Conservation (phyloP, 257 asterid genomes). For the Solanum etuberosum region DNA sequence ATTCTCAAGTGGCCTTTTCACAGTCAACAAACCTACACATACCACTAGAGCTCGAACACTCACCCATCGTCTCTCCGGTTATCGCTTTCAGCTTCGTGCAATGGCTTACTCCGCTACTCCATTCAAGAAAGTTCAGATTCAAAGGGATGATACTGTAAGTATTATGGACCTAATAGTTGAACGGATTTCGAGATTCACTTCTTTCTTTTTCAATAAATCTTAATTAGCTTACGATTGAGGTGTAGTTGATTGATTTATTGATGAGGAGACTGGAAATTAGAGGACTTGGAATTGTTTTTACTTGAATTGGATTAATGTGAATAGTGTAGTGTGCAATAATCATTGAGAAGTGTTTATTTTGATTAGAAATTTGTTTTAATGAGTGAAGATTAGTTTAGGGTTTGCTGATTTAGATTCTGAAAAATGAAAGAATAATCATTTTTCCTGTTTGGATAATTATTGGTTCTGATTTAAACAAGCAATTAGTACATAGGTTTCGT, state of each 20-base stretch:
- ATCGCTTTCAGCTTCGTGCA: conserved; percentile 36
- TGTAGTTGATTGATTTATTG: background rate
- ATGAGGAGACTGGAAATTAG: background rate
- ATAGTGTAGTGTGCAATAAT: background rate
- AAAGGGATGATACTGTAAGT: conserved; percentile 58
- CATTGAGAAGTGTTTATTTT: background rate
- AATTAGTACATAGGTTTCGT: background rate
- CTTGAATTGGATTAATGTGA: background rate
- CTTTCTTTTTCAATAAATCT: background rate
- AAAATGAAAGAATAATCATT: background rate
- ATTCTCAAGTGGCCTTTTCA: conserved; percentile 13
- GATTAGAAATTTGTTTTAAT: background rate
- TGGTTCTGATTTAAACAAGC: background rate
- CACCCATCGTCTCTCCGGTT: conserved; percentile 2
- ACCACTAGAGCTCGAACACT: background rate
- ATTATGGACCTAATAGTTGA: background rate
- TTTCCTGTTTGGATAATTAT: background rate
- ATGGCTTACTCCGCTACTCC: conserved; percentile 65
- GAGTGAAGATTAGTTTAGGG: background rate
- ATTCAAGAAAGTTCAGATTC: conserved; percentile 78
- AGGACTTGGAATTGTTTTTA: background rate
- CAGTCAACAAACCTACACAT: background rate
- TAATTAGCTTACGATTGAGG: background rate
- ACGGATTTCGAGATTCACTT: background rate
- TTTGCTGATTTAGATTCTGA: background rate